Evolutionary conservation across 352 stramenopile genomes (phyloP).

Genomic region (Pythium volutum): DNA sequence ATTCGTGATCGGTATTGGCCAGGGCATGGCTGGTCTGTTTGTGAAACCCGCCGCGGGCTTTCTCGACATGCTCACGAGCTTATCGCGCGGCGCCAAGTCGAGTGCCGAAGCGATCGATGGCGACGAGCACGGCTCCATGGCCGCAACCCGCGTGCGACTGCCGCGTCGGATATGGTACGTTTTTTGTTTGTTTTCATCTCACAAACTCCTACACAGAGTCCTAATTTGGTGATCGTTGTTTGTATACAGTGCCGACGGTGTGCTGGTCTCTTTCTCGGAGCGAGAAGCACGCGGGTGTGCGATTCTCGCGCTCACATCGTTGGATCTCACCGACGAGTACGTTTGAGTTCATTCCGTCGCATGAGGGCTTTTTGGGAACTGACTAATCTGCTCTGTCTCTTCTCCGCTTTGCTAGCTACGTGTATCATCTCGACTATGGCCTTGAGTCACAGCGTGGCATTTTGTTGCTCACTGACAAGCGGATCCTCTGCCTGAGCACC

Average conservation of each 20-base stretch:
- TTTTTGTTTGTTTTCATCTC: background rate
- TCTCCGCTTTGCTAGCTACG: constrained; percentile 48
- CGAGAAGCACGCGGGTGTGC: constrained; percentile 72
- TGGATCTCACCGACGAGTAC: constrained; percentile 82
- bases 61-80: constrained; percentile 76
- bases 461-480: constrained; percentile 81
- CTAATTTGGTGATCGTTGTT: background rate
- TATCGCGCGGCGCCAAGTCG: constrained; percentile 78
- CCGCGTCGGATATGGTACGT: constrained; percentile 75
- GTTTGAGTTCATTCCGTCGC: background rate
- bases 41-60: constrained; percentile 83
- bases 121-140: constrained; percentile 39
- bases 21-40: constrained; percentile 77
- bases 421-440: constrained; percentile 82
- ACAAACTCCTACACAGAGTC: background rate
- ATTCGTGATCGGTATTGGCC: constrained; percentile 85
- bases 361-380: background rate
- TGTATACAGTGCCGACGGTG: constrained; percentile 55
- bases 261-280: constrained; percentile 81
- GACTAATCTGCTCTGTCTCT: constrained; percentile 5
- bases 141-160: constrained; percentile 61
- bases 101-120: constrained; percentile 78
- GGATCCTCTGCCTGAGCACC: constrained; percentile 69
- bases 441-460: constrained; percentile 60
- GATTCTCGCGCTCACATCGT: constrained; percentile 67